A percentile compares a stretch with the other conserved stretches of the same genome.
These are phyloP conservation scores for Claviceps fusiformis DNA, from an alignment of 2,329 filamentous ascomycete species.

Conservation along the genomic window DNA sequence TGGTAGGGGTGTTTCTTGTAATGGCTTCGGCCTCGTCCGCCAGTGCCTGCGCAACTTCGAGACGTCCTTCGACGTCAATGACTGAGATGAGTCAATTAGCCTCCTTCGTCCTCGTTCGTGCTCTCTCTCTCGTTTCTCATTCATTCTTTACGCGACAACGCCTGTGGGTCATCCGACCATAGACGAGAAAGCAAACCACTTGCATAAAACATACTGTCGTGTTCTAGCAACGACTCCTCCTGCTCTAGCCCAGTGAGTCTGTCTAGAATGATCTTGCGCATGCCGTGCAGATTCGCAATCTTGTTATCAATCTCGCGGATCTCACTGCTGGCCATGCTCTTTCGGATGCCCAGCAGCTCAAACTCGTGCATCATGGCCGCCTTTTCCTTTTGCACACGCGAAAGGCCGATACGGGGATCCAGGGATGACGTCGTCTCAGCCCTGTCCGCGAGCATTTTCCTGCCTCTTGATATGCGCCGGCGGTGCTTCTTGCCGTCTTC, in stretches of 20 bases:
- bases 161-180: not conserved
- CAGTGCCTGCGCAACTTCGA: constrained; percentile 48
- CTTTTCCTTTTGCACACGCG: constrained; percentile 67
- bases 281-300: constrained; percentile 80
- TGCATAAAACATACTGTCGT: constrained; percentile 53
- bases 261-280: constrained; percentile 85
- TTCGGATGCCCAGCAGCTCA: constrained; percentile 82
- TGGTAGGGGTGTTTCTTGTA: constrained; percentile 35
- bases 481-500: constrained; percentile 60
- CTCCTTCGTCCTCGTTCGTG: no score
- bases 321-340: constrained; percentile 95
- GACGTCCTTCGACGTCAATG: constrained; percentile 45
- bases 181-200: not conserved
- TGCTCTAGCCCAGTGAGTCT: constrained; percentile 75
- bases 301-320: constrained; percentile 96
- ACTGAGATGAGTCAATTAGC: constrained; percentile 25
- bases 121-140: no score
- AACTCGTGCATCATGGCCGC: constrained; percentile 68
- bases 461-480: constrained; percentile 57
- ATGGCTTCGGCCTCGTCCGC: constrained; percentile 45
- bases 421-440: constrained; percentile 35
- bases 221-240: constrained; percentile 80
- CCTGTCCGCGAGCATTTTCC: constrained; percentile 51
- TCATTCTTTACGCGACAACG: no score
- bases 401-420: constrained; percentile 52